phyloP scores from a whole-genome alignment of 148 eudicot species.

The Rhododendron molle region DNA sequence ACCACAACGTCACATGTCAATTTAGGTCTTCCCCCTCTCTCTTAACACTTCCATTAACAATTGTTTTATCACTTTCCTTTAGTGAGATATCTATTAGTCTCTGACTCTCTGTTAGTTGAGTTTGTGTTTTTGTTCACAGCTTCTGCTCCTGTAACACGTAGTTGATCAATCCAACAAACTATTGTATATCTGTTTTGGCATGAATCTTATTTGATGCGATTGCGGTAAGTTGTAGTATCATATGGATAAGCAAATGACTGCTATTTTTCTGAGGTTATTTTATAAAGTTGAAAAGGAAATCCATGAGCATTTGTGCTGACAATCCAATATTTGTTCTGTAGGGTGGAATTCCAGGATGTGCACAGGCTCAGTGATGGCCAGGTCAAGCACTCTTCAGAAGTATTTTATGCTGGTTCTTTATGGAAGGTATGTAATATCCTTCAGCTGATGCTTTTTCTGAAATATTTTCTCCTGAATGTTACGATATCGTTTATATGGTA shows the following conservation, averaged over 20 bases:
- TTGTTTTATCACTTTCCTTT: neutral
- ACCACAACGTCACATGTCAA: neutral
- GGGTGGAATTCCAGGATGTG: slow-evolving; percentile 92
- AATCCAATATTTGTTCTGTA: slow-evolving; percentile 26
- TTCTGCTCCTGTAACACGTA: neutral
- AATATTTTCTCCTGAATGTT: neutral
- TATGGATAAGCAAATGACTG: neutral
- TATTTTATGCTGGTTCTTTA: slow-evolving; percentile 96
- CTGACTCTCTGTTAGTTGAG: neutral
- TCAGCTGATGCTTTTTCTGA: neutral
- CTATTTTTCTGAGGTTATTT: neutral
- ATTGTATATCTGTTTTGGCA: neutral
- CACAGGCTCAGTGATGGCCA: slow-evolving; percentile 93
- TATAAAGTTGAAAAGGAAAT: neutral
- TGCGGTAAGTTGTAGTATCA: neutral
- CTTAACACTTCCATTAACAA: neutral
- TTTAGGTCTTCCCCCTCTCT: neutral
- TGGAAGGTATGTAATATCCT: slow-evolving; percentile 69
- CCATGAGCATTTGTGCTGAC: neutral
- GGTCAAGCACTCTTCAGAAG: slow-evolving; percentile 95
- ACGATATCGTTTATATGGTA: neutral
- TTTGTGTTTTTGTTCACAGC: neutral
- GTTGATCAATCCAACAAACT: neutral
- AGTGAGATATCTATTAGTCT: neutral
- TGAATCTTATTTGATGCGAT: neutral